These are phyloP conservation scores for Calonectria ilicicola DNA, from an alignment of 2,329 filamentous ascomycete genomes.

Conservation along the genomic window DNA sequence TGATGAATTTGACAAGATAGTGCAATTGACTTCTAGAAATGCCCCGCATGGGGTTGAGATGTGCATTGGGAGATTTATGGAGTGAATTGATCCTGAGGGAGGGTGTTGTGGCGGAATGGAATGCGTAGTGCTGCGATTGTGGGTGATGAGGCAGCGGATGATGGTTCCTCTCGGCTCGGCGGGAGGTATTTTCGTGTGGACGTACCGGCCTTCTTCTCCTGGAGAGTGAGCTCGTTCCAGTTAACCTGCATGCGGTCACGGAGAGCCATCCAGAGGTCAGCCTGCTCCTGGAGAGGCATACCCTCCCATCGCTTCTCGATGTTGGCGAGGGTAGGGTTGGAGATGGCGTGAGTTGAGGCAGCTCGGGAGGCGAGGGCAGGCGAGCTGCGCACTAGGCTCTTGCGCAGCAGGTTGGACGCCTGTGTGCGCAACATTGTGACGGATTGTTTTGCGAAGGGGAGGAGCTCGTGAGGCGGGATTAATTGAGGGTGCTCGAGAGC, in stretches of 20 bases:
- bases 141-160: constrained; percentile 20
- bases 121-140: not conserved
- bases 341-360: constrained; percentile 89
- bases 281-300: constrained; percentile 98
- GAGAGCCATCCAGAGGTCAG: constrained; percentile 98
- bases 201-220: constrained; percentile 99
- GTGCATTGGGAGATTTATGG: constrained; percentile 25
- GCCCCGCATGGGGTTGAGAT: constrained; percentile 36
- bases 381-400: constrained; percentile 59
- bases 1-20: constrained; percentile 37
- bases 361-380: constrained; percentile 62
- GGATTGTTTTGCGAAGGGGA: constrained; percentile 27
- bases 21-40: constrained; percentile 41
- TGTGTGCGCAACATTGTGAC: constrained; percentile 67
- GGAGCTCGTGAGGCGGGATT: constrained; percentile 35
- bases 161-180: constrained; percentile 40
- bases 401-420: constrained; percentile 65
- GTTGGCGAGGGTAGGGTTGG: constrained; percentile 95
- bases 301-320: constrained; percentile 99
- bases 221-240: constrained; percentile 93
- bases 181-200: constrained; percentile 56
- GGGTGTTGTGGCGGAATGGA: not conserved
- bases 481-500: constrained; percentile 49
- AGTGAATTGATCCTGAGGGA: constrained; percentile 27
- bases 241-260: constrained; percentile 98